These are phyloP conservation scores for Plasmodium coatneyi DNA, from an alignment of 169 alveolate genomes.

Conservation along the genomic window DNA sequence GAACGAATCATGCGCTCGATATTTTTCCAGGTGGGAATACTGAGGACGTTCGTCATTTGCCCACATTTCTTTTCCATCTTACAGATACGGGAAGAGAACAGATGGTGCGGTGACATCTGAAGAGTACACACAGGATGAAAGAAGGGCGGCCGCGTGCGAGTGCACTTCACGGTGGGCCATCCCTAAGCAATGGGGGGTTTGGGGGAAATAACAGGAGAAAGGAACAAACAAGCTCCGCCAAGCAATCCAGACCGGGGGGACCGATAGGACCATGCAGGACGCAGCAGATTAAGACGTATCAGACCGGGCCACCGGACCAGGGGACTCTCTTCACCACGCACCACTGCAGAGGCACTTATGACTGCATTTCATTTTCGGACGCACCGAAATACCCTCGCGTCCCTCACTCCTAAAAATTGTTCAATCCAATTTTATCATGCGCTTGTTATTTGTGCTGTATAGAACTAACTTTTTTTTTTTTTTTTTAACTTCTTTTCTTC, in stretches of 20 bases:
- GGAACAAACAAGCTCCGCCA: not conserved
- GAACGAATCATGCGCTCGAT: not conserved
- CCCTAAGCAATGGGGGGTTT: not conserved
- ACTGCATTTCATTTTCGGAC: not conserved
- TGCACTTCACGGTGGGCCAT: not conserved
- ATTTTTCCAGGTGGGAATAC: not conserved
- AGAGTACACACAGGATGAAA: not conserved
- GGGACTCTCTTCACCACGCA: not conserved
- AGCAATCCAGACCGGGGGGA: not conserved
- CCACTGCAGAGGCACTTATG: not conserved
- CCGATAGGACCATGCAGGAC: not conserved
- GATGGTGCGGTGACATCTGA: conserved; percentile 95
- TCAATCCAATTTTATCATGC: not conserved
- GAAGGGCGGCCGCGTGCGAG: not conserved
- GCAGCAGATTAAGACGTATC: not conserved
- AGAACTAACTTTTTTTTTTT: not conserved
- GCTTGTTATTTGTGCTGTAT: not conserved
- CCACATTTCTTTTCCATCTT: conserved; percentile 20
- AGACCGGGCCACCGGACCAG: not conserved
- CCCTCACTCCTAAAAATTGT: not conserved
- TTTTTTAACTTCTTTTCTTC: not conserved
- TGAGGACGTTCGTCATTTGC: not conserved
- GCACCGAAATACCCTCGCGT: not conserved
- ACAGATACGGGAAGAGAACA: conserved; percentile 95
- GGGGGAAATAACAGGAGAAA: not conserved